Evolutionary conservation across 306 rosid genomes (phyloP).

Genomic region (Rosa lucieae): DNA sequence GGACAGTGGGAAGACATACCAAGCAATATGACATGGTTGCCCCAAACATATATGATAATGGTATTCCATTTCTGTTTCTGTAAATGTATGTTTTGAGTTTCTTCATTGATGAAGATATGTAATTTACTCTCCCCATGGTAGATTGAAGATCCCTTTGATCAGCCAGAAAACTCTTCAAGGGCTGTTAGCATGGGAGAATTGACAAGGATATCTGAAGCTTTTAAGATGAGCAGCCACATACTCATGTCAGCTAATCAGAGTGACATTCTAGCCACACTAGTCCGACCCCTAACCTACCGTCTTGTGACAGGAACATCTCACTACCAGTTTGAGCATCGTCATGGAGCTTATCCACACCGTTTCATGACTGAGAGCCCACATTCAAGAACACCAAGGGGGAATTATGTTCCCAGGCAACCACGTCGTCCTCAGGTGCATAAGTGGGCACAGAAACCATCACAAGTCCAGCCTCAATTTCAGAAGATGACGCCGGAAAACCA

Average conservation of each 20-base stretch:
- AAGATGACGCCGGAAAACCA: not conserved
- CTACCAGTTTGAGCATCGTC: slow-evolving; percentile 21
- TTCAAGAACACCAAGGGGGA: not conserved
- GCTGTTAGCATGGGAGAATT: slow-evolving; percentile 50
- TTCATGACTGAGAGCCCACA: slow-evolving; percentile 14
- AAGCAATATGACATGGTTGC: slow-evolving; percentile 73
- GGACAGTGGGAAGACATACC: slow-evolving; percentile 65
- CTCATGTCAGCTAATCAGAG: slow-evolving; percentile 39
- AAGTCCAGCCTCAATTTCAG: slow-evolving; percentile 12
- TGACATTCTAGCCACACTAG: slow-evolving; percentile 46
- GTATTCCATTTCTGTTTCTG: slow-evolving; percentile 26
- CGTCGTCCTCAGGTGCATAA: slow-evolving; percentile 3
- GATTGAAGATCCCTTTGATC: slow-evolving; percentile 96
- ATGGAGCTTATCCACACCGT: slow-evolving; percentile 34
- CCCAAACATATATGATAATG: slow-evolving; percentile 44
- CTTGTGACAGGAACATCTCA: slow-evolving; percentile 14
- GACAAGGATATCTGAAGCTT: slow-evolving; percentile 53
- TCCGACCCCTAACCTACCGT: slow-evolving; percentile 33
- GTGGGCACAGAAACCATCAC: not conserved
- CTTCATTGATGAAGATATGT: slow-evolving; percentile 15
- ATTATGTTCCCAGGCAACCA: not conserved
- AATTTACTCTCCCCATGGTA: slow-evolving; percentile 27
- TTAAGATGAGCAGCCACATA: slow-evolving; percentile 27
- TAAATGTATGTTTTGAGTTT: not conserved
- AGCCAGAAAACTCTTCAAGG: slow-evolving; percentile 67